Conservation (phyloP, 148 eudicot species). For the Camellia japonica region DNA sequence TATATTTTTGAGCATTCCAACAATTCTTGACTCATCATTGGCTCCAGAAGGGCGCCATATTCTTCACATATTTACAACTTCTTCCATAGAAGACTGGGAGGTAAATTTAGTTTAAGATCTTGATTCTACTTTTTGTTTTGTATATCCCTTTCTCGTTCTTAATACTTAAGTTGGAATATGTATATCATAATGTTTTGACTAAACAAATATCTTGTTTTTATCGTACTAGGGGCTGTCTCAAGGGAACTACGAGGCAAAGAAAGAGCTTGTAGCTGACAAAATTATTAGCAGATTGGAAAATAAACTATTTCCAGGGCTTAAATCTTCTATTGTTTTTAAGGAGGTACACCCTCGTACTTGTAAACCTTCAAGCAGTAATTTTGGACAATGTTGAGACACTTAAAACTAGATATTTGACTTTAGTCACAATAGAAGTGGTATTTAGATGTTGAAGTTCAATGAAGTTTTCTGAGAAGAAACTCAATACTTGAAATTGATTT, state of each 20-base stretch:
- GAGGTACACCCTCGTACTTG: slow-evolving; percentile 46
- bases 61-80: slow-evolving; percentile 89
- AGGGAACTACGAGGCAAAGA: slow-evolving; percentile 70
- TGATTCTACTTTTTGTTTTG: not conserved
- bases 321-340: slow-evolving; percentile 68
- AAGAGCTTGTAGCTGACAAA: slow-evolving; percentile 76
- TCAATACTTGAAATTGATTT: not conserved
- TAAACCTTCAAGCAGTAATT: not conserved
- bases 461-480: not conserved
- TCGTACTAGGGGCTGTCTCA: slow-evolving; percentile 65
- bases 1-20: slow-evolving; percentile 98
- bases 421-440: not conserved
- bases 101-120: slow-evolving; percentile 29
- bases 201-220: not conserved
- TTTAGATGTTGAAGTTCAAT: not conserved
- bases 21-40: slow-evolving; percentile 84
- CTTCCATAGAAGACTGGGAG: slow-evolving; percentile 95
- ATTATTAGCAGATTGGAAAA: slow-evolving; percentile 86
- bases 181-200: not conserved
- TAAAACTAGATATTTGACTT: not conserved
- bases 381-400: not conserved
- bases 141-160: not conserved
- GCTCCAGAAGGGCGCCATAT: slow-evolving; percentile 92
- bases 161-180: not conserved
- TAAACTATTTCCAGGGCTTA: slow-evolving; percentile 88